Conservation (phyloP, 345 rosid species). For the Clausena lansium region DNA sequence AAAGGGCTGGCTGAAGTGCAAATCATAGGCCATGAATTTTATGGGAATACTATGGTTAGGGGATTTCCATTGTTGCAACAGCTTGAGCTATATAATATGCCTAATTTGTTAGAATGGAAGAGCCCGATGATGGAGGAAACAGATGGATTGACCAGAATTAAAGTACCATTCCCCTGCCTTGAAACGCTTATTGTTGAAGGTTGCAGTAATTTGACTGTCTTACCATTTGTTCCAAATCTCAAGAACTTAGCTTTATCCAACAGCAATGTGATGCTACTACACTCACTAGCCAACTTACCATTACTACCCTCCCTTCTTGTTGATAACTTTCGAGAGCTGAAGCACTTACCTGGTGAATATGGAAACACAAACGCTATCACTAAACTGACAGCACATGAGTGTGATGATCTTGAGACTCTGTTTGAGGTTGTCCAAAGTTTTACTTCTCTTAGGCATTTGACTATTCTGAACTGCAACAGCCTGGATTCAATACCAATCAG, state of each 20-base stretch:
- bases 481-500: not conserved
- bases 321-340: not conserved
- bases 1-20: slow-evolving; percentile 13
- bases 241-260: slow-evolving; percentile 22
- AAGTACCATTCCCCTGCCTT: slow-evolving; percentile 23
- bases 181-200: slow-evolving; percentile 17
- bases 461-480: slow-evolving; percentile 19
- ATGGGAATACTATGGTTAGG: slow-evolving; percentile 5
- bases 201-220: slow-evolving; percentile 10
- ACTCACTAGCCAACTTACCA: slow-evolving; percentile 6
- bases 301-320: slow-evolving; percentile 17
- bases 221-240: slow-evolving; percentile 21
- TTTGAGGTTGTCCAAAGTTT: not conserved
- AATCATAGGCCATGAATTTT: slow-evolving; percentile 15
- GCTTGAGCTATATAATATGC: slow-evolving; percentile 28
- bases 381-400: slow-evolving; percentile 13
- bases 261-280: slow-evolving; percentile 16
- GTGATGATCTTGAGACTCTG: slow-evolving; percentile 12
- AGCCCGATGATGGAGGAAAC: slow-evolving; percentile 2
- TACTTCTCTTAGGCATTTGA: slow-evolving; percentile 18
- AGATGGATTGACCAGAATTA: not conserved
- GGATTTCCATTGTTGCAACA: slow-evolving; percentile 27
- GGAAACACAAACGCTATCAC: not conserved
- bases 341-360: not conserved
- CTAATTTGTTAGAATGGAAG: slow-evolving; percentile 16